These are phyloP conservation scores for Echium plantagineum DNA, from an alignment of 257 asterid genomes.

Conservation along the genomic window DNA sequence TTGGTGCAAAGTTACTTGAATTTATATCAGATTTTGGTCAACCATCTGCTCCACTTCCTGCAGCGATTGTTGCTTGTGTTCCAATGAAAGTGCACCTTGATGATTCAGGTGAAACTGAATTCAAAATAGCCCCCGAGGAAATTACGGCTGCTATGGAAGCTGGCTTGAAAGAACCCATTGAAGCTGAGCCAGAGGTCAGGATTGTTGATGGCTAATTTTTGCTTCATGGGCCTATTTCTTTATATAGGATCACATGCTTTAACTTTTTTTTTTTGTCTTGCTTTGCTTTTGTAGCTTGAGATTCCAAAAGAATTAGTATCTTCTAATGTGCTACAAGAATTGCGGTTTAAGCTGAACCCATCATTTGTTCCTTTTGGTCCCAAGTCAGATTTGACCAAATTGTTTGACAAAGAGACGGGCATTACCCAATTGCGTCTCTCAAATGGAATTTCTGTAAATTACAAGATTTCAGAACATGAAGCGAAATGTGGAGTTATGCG, in stretches of 20 bases:
- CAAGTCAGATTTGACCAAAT: slow-evolving; percentile 40
- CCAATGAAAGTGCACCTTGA: slow-evolving; percentile 74
- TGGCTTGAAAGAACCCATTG: slow-evolving; percentile 83
- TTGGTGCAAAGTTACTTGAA: slow-evolving; percentile 91
- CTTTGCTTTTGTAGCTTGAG: slow-evolving; percentile 64
- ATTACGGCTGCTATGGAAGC: slow-evolving; percentile 72
- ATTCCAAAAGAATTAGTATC: slow-evolving; percentile 85
- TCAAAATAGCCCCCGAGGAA: slow-evolving; percentile 69
- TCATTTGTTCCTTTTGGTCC: slow-evolving; percentile 57
- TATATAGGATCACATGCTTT: background rate
- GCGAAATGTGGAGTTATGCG: slow-evolving; percentile 98
- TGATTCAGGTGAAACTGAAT: slow-evolving; percentile 82
- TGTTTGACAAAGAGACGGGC: slow-evolving; percentile 77
- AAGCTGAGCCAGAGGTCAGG: slow-evolving; percentile 92
- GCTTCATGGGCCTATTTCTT: background rate
- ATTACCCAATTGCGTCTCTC: slow-evolving; percentile 83
- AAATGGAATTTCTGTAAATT: slow-evolving; percentile 93
- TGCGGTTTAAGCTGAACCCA: slow-evolving; percentile 43
- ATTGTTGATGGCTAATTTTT: slow-evolving; percentile 6
- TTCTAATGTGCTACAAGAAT: slow-evolving; percentile 45
- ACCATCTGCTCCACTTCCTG: slow-evolving; percentile 86
- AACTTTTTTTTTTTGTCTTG: slow-evolving; percentile 5
- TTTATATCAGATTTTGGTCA: slow-evolving; percentile 88
- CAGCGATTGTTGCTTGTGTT: slow-evolving; percentile 97
- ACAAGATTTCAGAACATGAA: slow-evolving; percentile 82